Evolutionary conservation across 441 rosid species (phyloP), one percentile per base, ranked within the genome.

Genomic region (Bocquillonia castaneifolia): DNA sequence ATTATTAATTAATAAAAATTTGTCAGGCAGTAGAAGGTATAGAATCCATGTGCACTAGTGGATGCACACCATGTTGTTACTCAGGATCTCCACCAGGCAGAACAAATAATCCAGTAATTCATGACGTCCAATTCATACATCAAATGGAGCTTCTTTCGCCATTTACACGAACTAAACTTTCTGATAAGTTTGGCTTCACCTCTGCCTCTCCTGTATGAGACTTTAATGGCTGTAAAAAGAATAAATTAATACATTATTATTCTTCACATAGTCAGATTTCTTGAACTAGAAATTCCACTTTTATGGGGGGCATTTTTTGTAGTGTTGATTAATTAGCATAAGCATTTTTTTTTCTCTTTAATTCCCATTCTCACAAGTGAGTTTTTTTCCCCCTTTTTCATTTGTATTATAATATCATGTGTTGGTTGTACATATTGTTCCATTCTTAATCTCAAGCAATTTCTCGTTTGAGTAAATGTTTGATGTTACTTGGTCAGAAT

Each of bases 11-110:
- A n/a, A n/a, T n/a, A 8, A 17, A 18, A 25, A 29, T 61, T 42
- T 47, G 45, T n/a, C 82, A 79, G 88, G 72, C 54, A 4, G 66
- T 36, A 45, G 87, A 82, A 44, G 80, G 74, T 14, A 78, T 75
- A 48, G 87, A 85, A 73, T 56, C 77, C 17, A 50, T 42, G 13
- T 80, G 85, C 70, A n/a, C n/a, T n/a, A 66, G 32, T 2, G 83
- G 83, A 34, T 87, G 85, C 57, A 61, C 72, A 0, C 78, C 84
- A 20, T 71, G 76, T 20, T 75, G 85, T 64, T 78, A 82, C 71
- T 65, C 81, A 31, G 95, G 91, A 20, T 87, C 97, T 39, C 97
- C 97, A 17, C 97, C 91, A 14, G 73, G 79, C 26, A 78, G 95
- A 80, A 86, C 87, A 0, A 77, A 78, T 2, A 91, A 91, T 68